Evolutionary conservation across 1,284 basidiomycete genomes (phyloP).

Genomic region (Austroboletus olivaceoglutinosus): DNA sequence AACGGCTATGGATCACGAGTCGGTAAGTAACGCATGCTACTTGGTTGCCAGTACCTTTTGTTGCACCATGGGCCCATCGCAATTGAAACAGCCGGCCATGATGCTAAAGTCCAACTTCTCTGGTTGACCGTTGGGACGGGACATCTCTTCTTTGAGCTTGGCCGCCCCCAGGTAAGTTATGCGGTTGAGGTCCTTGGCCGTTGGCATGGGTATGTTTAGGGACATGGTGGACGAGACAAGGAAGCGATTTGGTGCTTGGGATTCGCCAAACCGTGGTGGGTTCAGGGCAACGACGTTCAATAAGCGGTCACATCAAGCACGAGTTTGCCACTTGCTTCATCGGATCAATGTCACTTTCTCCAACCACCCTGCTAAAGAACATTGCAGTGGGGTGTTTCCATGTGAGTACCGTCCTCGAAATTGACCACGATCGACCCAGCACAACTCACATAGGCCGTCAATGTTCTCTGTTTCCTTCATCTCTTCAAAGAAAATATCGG

Average conservation of each 20-base stretch:
- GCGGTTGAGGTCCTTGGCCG: slow-evolving; percentile 25
- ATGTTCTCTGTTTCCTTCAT: slow-evolving; percentile 53
- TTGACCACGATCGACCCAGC: slow-evolving; percentile 2
- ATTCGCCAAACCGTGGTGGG: no score
- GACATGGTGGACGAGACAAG: slow-evolving; percentile 18
- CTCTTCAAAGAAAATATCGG: slow-evolving; percentile 61
- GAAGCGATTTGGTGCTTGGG: not conserved
- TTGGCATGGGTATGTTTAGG: slow-evolving; percentile 20
- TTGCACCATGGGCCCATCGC: slow-evolving; percentile 11
- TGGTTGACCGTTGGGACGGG: slow-evolving; percentile 28
- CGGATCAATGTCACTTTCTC: not conserved
- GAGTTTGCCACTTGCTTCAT: slow-evolving; percentile 6
- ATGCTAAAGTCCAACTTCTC: slow-evolving; percentile 31
- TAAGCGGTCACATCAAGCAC: no score
- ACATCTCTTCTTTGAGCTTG: slow-evolving; percentile 27
- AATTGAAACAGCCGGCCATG: slow-evolving; percentile 23
- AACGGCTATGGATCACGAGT: slow-evolving; percentile 17
- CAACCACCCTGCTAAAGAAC: slow-evolving; percentile 13
- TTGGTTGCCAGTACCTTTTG: slow-evolving; percentile 19
- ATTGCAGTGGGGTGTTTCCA: slow-evolving; percentile 29
- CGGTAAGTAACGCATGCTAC: not conserved
- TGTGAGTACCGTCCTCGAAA: slow-evolving; percentile 13
- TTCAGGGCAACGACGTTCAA: no score
- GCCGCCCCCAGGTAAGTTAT: slow-evolving; percentile 31
- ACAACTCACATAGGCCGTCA: slow-evolving; percentile 41